Conservation (phyloP, 352 stramenopile species). For the Albugo candida region DNA sequence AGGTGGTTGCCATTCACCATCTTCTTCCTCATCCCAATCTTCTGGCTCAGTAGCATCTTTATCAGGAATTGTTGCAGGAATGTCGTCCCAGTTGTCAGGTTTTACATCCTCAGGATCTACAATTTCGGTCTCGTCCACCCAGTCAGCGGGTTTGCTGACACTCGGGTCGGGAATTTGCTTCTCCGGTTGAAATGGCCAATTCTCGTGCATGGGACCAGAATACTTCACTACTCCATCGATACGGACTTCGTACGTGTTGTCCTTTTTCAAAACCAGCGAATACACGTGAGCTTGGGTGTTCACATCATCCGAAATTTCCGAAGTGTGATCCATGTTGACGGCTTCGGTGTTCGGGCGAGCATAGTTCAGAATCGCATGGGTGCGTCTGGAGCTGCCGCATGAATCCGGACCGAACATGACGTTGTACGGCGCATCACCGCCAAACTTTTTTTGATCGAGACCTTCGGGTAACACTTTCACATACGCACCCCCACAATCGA, state of each 20-base stretch:
- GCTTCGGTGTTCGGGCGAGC: slow-evolving; percentile 87
- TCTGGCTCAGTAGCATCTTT: slow-evolving; percentile 92
- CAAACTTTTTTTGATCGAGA: slow-evolving; percentile 86
- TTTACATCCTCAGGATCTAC: slow-evolving; percentile 89
- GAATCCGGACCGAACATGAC: slow-evolving; percentile 99
- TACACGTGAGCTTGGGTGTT: slow-evolving; percentile 92
- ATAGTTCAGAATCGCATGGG: slow-evolving; percentile 97
- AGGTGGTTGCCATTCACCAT: slow-evolving; percentile 94
- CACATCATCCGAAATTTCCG: slow-evolving; percentile 54
- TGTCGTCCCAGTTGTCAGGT: slow-evolving; percentile 94
- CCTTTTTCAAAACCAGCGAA: slow-evolving; percentile 91
- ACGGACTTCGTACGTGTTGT: slow-evolving; percentile 95
- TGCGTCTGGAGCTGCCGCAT: slow-evolving; percentile 92
- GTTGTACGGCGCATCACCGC: slow-evolving; percentile 86
- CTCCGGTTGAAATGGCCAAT: slow-evolving; percentile 90
- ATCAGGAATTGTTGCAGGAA: slow-evolving; percentile 91
- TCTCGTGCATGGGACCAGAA: slow-evolving; percentile 80
- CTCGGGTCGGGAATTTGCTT: slow-evolving; percentile 96
- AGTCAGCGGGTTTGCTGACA: slow-evolving; percentile 94
- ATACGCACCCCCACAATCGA: slow-evolving; percentile 98
- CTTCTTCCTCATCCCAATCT: slow-evolving; percentile 98
- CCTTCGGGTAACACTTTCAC: slow-evolving; percentile 94
- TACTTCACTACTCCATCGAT: slow-evolving; percentile 93
- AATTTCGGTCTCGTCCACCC: slow-evolving; percentile 92
- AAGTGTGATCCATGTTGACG: slow-evolving; percentile 81